Evolutionary conservation across 164 flowering plant species (phyloP).

Genomic region (Houttuynia cordata): DNA sequence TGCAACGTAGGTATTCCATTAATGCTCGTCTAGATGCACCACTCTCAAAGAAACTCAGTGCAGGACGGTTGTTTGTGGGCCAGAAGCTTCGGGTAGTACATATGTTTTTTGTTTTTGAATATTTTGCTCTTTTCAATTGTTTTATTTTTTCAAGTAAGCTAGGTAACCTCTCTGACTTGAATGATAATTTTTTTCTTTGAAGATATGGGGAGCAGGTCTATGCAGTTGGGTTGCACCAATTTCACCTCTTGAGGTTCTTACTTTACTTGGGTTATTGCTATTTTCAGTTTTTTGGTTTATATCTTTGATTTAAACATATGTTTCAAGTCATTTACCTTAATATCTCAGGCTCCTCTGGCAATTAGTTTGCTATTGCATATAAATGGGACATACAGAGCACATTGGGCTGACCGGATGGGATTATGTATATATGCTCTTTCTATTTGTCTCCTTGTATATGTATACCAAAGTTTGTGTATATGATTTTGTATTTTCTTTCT

Average conservation of each 20-base stretch:
- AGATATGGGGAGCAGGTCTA: constrained; percentile 90
- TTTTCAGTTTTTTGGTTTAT: neutral
- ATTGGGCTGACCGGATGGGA: constrained; percentile 90
- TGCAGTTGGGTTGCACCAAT: constrained; percentile 79
- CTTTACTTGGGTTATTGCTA: neutral
- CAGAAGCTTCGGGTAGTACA: constrained; percentile 83
- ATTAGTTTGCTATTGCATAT: constrained; percentile 50
- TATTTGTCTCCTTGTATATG: constrained; percentile 3
- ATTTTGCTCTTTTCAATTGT: constrained; percentile 1
- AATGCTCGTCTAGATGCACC: constrained; percentile 57
- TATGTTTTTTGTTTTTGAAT: neutral
- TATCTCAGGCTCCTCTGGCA: constrained; percentile 39
- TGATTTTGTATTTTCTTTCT: neutral
- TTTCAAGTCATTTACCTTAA: constrained; percentile 8
- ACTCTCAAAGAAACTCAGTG: constrained; percentile 48
- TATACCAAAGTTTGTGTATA: neutral
- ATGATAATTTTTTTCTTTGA: constrained; percentile 17
- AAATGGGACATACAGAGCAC: constrained; percentile 91
- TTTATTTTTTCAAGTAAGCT: neutral
- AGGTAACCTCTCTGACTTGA: constrained; percentile 9
- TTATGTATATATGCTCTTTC: constrained; percentile 38
- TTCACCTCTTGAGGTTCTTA: constrained; percentile 79
- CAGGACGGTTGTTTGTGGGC: constrained; percentile 71
- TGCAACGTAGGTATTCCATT: constrained; percentile 61
- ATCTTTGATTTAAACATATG: neutral